These are phyloP conservation scores for Blastocystis sp. DNA, from an alignment of 352 stramenopile genomes.

Conservation along the genomic window DNA sequence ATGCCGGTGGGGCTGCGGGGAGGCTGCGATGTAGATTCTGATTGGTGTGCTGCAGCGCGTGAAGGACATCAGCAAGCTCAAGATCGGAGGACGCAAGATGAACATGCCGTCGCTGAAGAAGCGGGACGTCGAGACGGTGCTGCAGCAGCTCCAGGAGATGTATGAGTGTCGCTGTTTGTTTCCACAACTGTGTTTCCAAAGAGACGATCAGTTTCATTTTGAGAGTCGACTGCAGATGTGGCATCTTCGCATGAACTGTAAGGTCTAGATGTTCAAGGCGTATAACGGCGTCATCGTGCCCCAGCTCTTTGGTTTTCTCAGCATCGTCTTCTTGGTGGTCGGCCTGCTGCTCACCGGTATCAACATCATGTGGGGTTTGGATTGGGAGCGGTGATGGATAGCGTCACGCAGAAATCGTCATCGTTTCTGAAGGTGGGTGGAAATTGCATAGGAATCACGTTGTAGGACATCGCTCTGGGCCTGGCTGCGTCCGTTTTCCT, in stretches of 20 bases:
- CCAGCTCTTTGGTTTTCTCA: conserved; percentile 53
- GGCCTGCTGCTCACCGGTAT: conserved; percentile 29
- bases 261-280: conserved; percentile 45
- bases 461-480: conserved; percentile 50
- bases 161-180: neutral
- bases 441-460: neutral
- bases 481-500: conserved; percentile 46
- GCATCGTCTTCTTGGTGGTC: conserved; percentile 20
- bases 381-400: neutral
- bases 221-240: too few relatives aligned
- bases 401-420: conserved; percentile 34
- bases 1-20: neutral
- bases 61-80: conserved; percentile 51
- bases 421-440: conserved; percentile 36
- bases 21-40: conserved; percentile 27
- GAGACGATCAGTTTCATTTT: too few relatives aligned
- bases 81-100: neutral
- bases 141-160: neutral
- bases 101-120: conserved; percentile 48
- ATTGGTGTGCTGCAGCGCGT: conserved; percentile 23
- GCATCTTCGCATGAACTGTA: too few relatives aligned
- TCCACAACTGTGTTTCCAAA: neutral
- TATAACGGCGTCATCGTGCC: conserved; percentile 45
- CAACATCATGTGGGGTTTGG: conserved; percentile 40
- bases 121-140: conserved; percentile 19